Conservation (phyloP, 768 basidiomycete genomes). For the Leucocoprinus sp. region DNA sequence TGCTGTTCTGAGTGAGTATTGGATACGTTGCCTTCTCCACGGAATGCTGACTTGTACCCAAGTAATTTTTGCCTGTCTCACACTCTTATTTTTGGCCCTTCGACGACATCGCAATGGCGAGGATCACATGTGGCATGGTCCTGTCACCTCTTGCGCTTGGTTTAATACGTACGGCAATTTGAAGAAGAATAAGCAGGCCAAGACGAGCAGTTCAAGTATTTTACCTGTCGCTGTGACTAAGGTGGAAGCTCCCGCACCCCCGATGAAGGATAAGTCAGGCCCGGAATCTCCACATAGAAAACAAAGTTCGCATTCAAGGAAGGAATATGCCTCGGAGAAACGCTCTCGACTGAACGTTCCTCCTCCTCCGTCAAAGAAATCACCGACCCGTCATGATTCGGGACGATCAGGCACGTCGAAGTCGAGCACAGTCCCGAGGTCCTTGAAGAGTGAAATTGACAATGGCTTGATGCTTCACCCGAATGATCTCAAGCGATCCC, state of each 20-base stretch:
- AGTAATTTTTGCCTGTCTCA: constrained; percentile 33
- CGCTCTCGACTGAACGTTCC: constrained; percentile 1
- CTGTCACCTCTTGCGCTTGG: constrained; percentile 69
- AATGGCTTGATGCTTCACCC: constrained; percentile 37
- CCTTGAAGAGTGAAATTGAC: constrained; percentile 28
- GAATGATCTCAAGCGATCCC: constrained; percentile 7
- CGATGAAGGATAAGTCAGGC: constrained; percentile 13
- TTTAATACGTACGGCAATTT: constrained; percentile 43
- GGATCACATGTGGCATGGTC: constrained; percentile 57
- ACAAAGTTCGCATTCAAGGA: constrained; percentile 15
- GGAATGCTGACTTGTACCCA: constrained; percentile 8
- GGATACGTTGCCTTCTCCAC: background rate
- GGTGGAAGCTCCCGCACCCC: constrained; percentile 15
- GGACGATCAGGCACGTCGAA: constrained; percentile 21
- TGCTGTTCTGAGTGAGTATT: constrained; percentile 51
- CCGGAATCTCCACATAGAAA: constrained; percentile 22
- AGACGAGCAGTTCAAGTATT: constrained; percentile 29
- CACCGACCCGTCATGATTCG: constrained; percentile 23
- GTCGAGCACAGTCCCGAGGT: constrained; percentile 25
- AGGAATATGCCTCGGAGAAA: constrained; percentile 14
- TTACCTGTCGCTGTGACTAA: constrained; percentile 26
- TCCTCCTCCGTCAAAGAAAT: constrained; percentile 11
- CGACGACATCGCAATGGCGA: constrained; percentile 37
- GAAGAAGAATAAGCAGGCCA: constrained; percentile 27
- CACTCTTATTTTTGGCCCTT: constrained; percentile 31